Evolutionary conservation across 106 monocot genomes (phyloP).

Genomic region (Platanthera guangdongensis): DNA sequence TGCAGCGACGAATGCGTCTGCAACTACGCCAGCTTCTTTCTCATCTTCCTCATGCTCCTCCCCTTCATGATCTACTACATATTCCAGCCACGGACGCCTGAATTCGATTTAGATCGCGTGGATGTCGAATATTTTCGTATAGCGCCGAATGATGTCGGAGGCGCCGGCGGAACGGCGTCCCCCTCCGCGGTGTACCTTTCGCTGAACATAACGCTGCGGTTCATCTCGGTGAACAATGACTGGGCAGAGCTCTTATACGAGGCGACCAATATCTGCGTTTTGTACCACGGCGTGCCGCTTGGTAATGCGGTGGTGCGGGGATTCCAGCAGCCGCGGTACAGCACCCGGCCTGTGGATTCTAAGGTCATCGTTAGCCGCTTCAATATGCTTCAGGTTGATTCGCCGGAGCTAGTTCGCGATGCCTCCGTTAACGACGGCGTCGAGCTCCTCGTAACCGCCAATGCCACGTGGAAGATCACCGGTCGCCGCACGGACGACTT

Average conservation of each 20-base stretch:
- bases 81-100: too few relatives aligned
- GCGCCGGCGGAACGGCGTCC: not conserved
- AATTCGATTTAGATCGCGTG: too few relatives aligned
- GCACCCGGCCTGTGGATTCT: constrained; percentile 33
- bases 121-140: too few relatives aligned
- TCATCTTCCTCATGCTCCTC: too few relatives aligned
- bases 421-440: constrained; percentile 68
- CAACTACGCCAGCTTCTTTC: too few relatives aligned
- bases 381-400: constrained; percentile 59
- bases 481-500: too few relatives aligned
- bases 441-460: constrained; percentile 62
- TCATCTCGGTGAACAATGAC: constrained; percentile 66
- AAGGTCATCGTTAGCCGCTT: constrained; percentile 44
- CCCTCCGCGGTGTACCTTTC: constrained; percentile 34
- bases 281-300: constrained; percentile 80
- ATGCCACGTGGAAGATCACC: constrained; percentile 39
- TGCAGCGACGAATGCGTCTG: too few relatives aligned
- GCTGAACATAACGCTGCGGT: constrained; percentile 73
- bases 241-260: constrained; percentile 40
- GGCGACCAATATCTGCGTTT: constrained; percentile 39
- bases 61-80: too few relatives aligned
- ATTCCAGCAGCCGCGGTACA: constrained; percentile 66
- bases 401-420: constrained; percentile 47
- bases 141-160: not conserved
- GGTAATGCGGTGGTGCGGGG: constrained; percentile 55